Percentiles rank a stretch among this genome's conserved stretches.
These are phyloP conservation scores for Fennellomyces sp. DNA, from an alignment of 371 early-diverging fungal genomes.

Conservation along the genomic window DNA sequence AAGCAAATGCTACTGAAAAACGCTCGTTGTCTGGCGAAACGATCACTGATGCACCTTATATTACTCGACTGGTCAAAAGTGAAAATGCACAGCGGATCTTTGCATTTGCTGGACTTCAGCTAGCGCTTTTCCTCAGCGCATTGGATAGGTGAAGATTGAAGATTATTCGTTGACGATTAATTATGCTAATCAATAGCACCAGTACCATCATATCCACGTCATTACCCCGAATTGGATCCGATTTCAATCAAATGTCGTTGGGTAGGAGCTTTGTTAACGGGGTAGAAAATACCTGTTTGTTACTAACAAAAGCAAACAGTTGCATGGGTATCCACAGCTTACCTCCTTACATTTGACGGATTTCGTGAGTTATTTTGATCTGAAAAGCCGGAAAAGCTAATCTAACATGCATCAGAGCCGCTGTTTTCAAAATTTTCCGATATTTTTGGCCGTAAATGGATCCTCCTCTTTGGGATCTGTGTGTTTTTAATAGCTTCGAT, in stretches of 20 bases:
- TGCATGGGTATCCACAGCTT: neutral
- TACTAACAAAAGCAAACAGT: neutral
- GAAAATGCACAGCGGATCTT: neutral
- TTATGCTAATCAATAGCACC: too few species aligned
- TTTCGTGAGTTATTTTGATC: slow-evolving; percentile 30
- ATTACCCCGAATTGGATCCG: slow-evolving; percentile 68
- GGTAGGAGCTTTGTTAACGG: slow-evolving; percentile 67
- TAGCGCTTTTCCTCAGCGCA: slow-evolving; percentile 73
- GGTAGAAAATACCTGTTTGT: neutral
- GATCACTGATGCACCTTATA: neutral
- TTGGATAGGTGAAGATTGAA: slow-evolving; percentile 71
- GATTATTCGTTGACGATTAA: too few species aligned
- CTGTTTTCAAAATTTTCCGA: slow-evolving; percentile 66
- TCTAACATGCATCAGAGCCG: slow-evolving; percentile 22
- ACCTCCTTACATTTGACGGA: slow-evolving; percentile 34
- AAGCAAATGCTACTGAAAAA: too few species aligned
- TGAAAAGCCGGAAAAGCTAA: neutral
- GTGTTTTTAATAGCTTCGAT: slow-evolving; percentile 65
- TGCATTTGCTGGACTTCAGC: slow-evolving; percentile 48
- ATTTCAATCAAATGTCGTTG: slow-evolving; percentile 63
- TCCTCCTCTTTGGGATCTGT: slow-evolving; percentile 54
- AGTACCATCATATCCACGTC: slow-evolving; percentile 78
- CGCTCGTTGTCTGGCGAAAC: too few species aligned
- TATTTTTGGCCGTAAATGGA: slow-evolving; percentile 73
- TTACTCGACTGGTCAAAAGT: neutral